A percentile compares a stretch with the other conserved stretches of the same genome.
Evolutionary conservation across 1,139 yeast genomes (phyloP).

Genomic region (Geotrichum restrictum): DNA sequence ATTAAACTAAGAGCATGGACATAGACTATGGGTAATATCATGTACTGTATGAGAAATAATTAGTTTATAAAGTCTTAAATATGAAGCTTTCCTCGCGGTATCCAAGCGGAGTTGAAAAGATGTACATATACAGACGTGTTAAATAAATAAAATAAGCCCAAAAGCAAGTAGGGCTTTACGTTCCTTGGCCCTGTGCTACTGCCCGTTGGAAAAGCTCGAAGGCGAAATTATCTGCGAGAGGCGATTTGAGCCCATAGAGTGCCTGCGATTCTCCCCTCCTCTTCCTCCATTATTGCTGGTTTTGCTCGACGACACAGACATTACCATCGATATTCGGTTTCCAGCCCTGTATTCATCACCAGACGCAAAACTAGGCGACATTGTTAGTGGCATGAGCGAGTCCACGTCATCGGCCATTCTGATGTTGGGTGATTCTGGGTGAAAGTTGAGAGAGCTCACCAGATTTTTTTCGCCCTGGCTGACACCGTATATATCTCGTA

Average conservation of each 20-base stretch:
- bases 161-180: background rate
- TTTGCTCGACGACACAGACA: background rate
- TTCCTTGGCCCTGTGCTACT: background rate
- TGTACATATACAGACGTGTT: background rate
- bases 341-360: background rate
- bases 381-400: background rate
- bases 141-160: background rate
- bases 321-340: background rate
- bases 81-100: no score
- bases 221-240: background rate
- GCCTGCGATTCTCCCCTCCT: background rate
- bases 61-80: no score
- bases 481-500: conserved; percentile 39
- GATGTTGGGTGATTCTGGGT: background rate
- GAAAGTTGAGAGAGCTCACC: conserved; percentile 24
- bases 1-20: no score
- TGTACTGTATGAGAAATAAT: no score
- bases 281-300: background rate
- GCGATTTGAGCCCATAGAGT: background rate
- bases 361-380: background rate
- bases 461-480: conserved; percentile 31
- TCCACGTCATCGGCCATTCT: background rate
- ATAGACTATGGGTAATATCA: no score
- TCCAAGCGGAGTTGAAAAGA: no score
- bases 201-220: background rate